Evolutionary conservation across 2,329 filamentous ascomycete species (phyloP).

Genomic region (Aureobasidium sp.): DNA sequence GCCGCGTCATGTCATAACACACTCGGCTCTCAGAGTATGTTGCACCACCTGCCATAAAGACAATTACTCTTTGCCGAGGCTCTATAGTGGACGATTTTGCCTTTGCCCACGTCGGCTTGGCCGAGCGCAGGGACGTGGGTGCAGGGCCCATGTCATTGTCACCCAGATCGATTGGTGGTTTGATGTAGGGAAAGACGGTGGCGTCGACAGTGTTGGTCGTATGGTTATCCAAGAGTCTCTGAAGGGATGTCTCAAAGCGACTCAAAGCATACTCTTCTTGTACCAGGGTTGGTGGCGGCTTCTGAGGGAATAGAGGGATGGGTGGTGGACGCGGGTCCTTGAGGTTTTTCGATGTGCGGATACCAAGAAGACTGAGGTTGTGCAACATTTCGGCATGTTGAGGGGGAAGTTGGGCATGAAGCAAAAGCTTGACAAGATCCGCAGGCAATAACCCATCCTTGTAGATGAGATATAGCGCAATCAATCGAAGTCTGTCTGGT

Average conservation of each 20-base stretch:
- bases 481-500: constrained; percentile 71
- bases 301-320: constrained; percentile 63
- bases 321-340: constrained; percentile 66
- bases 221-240: constrained; percentile 72
- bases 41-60: constrained; percentile 92
- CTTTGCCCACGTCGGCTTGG: constrained; percentile 92
- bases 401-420: constrained; percentile 70
- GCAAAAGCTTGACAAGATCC: constrained; percentile 75
- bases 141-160: constrained; percentile 47
- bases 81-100: constrained; percentile 63
- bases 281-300: constrained; percentile 46
- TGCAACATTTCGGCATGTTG: constrained; percentile 64
- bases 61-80: constrained; percentile 80
- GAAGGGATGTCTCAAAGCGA: constrained; percentile 73
- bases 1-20: constrained; percentile 77
- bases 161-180: constrained; percentile 51
- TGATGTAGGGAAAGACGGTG: constrained; percentile 40
- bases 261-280: constrained; percentile 79
- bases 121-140: constrained; percentile 68
- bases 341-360: constrained; percentile 59
- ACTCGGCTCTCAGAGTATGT: constrained; percentile 84
- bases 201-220: constrained; percentile 35
- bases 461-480: constrained; percentile 79
- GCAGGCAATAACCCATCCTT: constrained; percentile 75
- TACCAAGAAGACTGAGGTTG: constrained; percentile 77